Base-by-base conservation (phyloP, 805 yeast genomes). In the Cephaloascus fragrans region DNA sequence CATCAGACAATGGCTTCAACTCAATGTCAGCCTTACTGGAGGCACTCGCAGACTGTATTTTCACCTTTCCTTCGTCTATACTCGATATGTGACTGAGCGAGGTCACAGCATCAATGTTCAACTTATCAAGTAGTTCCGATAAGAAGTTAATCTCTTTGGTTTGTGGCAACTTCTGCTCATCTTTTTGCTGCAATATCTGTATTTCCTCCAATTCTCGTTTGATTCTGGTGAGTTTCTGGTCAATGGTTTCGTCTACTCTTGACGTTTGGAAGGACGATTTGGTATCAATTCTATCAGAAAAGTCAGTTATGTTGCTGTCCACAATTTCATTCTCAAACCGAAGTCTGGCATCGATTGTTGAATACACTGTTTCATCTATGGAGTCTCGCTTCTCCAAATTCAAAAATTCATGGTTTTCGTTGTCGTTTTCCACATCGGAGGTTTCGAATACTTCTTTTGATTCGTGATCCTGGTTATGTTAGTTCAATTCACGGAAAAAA, bases 401-500 rank as follows among this genome's bases (percentile, higher is more conserved):
- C 18, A 15, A 16, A 28, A 43, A 41, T 34, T 41, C 45, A 5
- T 39, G 39, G 16, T 34, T 38, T 32, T 46, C 48, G 31, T 50
- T 48, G 4, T 56, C 60, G 19, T 62, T 62, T 36, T 65, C 65
- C 3, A 62, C 50, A 40, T 70, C 75, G 3, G 74, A 71, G 1
- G 75, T 67, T 48, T 71, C 75, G 42, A 57, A 70, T 2, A 71
- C 61, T 26, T 62, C 71, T 40, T 48, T 56, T 1, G 60, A 44
- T 3, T 45, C 52, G 19, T 38, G 26, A 36, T 55, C 62, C 54
- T 51, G 19, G n/a, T n/a, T n/a, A n/a, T n/a, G n/a, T n/a, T n/a
- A n/a, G n/a, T n/a, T n/a, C n/a, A n/a, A n/a, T n/a, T n/a, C n/a
- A n/a, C n/a, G n/a, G n/a, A n/a, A n/a, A n/a, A n/a, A n/a, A n/a